Base-by-base conservation (phyloP, 2,329 filamentous ascomycete genomes). In the Cercospora sp. region DNA sequence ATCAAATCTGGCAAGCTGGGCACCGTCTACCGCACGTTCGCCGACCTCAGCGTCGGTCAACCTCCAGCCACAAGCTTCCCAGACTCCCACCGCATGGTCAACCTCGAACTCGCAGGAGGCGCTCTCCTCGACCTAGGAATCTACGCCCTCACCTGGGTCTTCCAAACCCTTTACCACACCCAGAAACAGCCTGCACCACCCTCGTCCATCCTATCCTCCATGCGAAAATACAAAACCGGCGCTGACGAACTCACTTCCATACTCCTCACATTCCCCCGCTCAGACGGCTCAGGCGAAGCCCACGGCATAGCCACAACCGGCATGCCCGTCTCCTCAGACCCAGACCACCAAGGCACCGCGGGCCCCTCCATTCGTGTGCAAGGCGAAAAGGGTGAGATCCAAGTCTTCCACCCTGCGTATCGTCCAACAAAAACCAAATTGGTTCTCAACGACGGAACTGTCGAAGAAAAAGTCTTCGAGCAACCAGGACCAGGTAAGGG, bases 141-240 rank as follows among this genome's bases (percentile, higher is more conserved):
- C 79, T 97, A 97, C 82, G 88, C 91, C 58, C 81, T 97, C 69
- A 96, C 92, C 33, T 97, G 93, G 93, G 86, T 95, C 6, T 96
- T 94, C 85, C 92, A 96, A 81, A 90, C 90, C 55, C 85, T 96
- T 30, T 96, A 96, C 81, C 91, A 93, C 79, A 87, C 91, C 3
- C 90, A 94, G 76, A 78, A 81, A 9, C 79, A 86, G 64, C 91
- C 92, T 73, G 86, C 92, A 78, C 76, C 86, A 0, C 93, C 93
- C 5, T 58, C 51, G 10, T 85, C 83, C 55, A 89, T 95, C 3
- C 81, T 89, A 0, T 87, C 91, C 63, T 75, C 82, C n/a, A 87
- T 93, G 74, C 88, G 87, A 76, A 90, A 91, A 77, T 92, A 92
- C 79, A 83, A 83, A 69, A 92, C 91, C 1, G 91, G 91, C 16